Conservation (phyloP, 495 filamentous ascomycete species). For the Hypoxylon fuscum region DNA sequence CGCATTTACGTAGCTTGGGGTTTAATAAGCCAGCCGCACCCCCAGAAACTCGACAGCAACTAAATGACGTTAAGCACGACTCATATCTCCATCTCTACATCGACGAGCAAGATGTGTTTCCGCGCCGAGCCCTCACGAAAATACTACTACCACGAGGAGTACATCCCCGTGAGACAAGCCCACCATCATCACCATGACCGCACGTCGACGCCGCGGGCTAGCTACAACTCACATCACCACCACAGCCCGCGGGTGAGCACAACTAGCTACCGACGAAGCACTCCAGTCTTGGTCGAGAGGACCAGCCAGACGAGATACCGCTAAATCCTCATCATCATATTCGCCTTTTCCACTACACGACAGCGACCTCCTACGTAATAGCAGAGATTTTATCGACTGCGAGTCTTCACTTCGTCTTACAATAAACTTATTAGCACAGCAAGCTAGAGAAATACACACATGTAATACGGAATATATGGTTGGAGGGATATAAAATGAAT, state of each 20-base stretch:
- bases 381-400: no score
- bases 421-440: neutral
- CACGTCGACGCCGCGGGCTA: slow-evolving; percentile 29
- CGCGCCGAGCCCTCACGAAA: slow-evolving; percentile 46
- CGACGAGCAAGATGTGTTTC: slow-evolving; percentile 53
- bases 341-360: neutral
- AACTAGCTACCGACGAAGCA: slow-evolving; percentile 43
- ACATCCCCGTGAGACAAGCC: slow-evolving; percentile 49
- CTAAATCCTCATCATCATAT: slow-evolving; percentile 11
- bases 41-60: neutral
- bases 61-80: neutral
- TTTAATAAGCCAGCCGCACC: slow-evolving; percentile 3
- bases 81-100: slow-evolving; percentile 4
- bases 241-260: slow-evolving; percentile 50
- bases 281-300: slow-evolving; percentile 45
- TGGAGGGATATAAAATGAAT: neutral
- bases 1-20: neutral
- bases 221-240: slow-evolving; percentile 43
- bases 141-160: slow-evolving; percentile 61
- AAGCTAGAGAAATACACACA: neutral
- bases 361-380: no score
- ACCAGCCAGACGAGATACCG: slow-evolving; percentile 44
- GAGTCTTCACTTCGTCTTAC: no score
- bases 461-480: neutral
- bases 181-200: slow-evolving; percentile 42